These are phyloP conservation scores for Penicillium manginii DNA, from an alignment of 495 filamentous ascomycete genomes.

Conservation along the genomic window DNA sequence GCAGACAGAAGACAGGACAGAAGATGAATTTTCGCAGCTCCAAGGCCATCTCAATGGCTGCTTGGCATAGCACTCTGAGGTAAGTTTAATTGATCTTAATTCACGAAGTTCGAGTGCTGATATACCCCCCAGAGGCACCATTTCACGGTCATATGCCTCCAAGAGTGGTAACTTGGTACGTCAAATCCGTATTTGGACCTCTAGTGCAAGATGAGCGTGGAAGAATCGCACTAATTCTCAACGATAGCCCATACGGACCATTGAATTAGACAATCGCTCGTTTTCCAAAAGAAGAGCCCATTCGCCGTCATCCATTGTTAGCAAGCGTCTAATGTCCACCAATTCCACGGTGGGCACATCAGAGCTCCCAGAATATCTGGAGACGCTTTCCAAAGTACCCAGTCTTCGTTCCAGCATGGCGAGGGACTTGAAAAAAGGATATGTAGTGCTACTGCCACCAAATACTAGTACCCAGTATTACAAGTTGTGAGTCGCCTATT, in stretches of 20 bases:
- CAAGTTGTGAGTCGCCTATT: not conserved
- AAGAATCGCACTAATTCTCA: not conserved
- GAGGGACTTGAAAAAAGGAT: not conserved
- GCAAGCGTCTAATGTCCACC: not conserved
- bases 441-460: not conserved
- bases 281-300: not conserved
- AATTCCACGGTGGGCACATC: not conserved
- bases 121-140: slow-evolving; percentile 5
- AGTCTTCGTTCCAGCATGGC: not conserved
- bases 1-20: not conserved
- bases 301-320: not conserved
- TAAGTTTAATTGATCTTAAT: not conserved
- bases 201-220: not conserved
- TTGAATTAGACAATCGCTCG: not conserved
- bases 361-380: not conserved
- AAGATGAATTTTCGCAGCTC: slow-evolving; percentile 6
- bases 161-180: slow-evolving; percentile 13
- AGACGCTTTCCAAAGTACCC: not conserved
- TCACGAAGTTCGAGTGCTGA: slow-evolving; percentile 4
- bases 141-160: slow-evolving; percentile 7
- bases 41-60: not conserved
- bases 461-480: not conserved
- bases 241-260: not conserved
- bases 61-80: slow-evolving; percentile 1
- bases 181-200: not conserved